These are phyloP conservation scores for Cutaneotrichosporon dermatis DNA, from an alignment of 1,284 basidiomycete species.

Conservation along the genomic window DNA sequence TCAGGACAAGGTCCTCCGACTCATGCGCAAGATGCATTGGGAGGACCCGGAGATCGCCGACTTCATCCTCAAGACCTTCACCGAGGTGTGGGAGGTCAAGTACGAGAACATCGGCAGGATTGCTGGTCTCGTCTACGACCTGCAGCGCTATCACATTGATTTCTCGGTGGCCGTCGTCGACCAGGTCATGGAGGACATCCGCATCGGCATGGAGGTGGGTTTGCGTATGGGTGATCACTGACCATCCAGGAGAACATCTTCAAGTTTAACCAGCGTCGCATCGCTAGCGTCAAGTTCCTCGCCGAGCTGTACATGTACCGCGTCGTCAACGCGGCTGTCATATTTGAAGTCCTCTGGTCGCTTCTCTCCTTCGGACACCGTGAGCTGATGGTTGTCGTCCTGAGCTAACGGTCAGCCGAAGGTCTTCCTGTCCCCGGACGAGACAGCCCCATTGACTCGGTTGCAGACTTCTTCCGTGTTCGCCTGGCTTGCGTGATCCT, in stretches of 20 bases:
- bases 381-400: constrained; percentile 51
- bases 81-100: constrained; percentile 94
- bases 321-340: constrained; percentile 77
- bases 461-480: constrained; percentile 93
- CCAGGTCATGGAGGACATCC: constrained; percentile 87
- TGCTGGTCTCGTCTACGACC: constrained; percentile 87
- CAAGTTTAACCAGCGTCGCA: constrained; percentile 86
- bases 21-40: constrained; percentile 93
- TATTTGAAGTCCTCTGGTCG: constrained; percentile 93
- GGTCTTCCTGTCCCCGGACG: constrained; percentile 81
- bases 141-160: constrained; percentile 84
- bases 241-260: constrained; percentile 70
- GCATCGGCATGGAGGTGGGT: constrained; percentile 72
- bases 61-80: constrained; percentile 70
- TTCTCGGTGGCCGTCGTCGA: constrained; percentile 88
- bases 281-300: constrained; percentile 87
- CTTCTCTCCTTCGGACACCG: constrained; percentile 94
- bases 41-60: constrained; percentile 59
- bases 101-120: constrained; percentile 85
- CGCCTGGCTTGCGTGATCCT: constrained; percentile 86
- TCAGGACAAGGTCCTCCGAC: constrained; percentile 85
- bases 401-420: constrained; percentile 55
- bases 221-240: not conserved
- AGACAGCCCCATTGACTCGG: constrained; percentile 73
- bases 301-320: constrained; percentile 97